Evolutionary conservation across 1,139 yeast genomes (phyloP).

Genomic region (Torulaspora globosa): DNA sequence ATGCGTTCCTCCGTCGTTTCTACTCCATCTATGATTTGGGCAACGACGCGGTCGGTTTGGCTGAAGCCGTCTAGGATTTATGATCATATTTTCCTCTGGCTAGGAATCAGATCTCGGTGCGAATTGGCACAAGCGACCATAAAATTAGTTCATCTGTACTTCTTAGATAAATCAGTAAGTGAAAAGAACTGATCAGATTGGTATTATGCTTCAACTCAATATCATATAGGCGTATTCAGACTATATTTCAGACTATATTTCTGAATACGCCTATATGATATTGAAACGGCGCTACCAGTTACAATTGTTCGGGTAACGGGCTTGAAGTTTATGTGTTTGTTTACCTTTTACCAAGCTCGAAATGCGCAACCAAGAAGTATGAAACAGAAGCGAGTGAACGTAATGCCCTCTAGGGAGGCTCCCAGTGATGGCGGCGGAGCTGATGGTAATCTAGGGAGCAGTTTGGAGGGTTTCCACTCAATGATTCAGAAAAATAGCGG

Average conservation of each 20-base stretch:
- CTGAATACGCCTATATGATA: too few species aligned
- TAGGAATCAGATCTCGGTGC: slow-evolving; percentile 1
- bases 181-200: too few species aligned
- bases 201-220: too few species aligned
- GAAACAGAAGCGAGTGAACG: slow-evolving; percentile 2
- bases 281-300: slow-evolving; percentile 1
- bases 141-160: background rate
- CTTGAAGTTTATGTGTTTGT: slow-evolving; percentile 6
- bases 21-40: slow-evolving; percentile 91
- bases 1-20: slow-evolving; percentile 91
- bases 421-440: background rate
- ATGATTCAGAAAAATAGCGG: slow-evolving; percentile 17
- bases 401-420: background rate
- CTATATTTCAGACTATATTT: too few species aligned
- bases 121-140: background rate
- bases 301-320: background rate
- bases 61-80: slow-evolving; percentile 49
- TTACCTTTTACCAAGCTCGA: slow-evolving; percentile 9
- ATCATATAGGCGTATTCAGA: too few species aligned
- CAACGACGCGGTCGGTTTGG: slow-evolving; percentile 90
- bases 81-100: slow-evolving; percentile 5
- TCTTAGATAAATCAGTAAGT: background rate
- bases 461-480: background rate
- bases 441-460: background rate
- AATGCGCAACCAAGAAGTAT: background rate